Conservation (phyloP, 2,329 filamentous ascomycete genomes). For the Phyllosticta citrichinensis region DNA sequence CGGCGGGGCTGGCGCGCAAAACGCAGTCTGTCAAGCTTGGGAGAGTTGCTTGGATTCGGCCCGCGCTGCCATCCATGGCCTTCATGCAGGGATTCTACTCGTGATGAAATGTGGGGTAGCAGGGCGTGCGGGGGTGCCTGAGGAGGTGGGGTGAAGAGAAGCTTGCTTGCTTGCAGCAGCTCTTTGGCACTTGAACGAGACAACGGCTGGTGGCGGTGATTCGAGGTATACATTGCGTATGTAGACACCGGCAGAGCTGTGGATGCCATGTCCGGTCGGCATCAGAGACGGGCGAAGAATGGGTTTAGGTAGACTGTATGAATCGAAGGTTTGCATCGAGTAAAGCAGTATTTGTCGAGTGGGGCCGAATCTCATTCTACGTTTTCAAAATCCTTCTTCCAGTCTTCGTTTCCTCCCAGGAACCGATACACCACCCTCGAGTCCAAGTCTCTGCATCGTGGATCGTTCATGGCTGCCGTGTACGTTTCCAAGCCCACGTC, state of each 20-base stretch:
- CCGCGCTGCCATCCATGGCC: neutral
- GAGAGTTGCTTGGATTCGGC: neutral
- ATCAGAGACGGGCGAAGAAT: neutral
- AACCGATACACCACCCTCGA: constrained; percentile 49
- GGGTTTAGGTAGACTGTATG: neutral
- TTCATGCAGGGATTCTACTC: neutral
- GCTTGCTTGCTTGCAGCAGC: neutral
- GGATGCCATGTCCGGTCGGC: neutral
- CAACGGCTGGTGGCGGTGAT: neutral
- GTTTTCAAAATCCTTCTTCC: constrained; percentile 23
- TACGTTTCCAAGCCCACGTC: constrained; percentile 42
- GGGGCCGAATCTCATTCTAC: neutral
- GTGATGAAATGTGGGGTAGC: neutral
- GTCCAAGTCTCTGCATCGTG: constrained; percentile 43
- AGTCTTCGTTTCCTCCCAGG: constrained; percentile 44
- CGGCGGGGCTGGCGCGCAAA: too few species aligned
- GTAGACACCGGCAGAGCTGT: neutral
- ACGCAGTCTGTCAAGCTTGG: too few species aligned
- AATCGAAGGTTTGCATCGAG: neutral
- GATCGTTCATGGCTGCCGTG: constrained; percentile 41
- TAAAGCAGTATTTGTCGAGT: neutral
- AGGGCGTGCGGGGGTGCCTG: neutral
- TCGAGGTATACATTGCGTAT: neutral
- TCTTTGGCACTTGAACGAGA: too few species aligned
- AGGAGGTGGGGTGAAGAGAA: neutral